Conservation (phyloP, 2,329 filamentous ascomycete species). For the Hymenoscyphus repandus region DNA sequence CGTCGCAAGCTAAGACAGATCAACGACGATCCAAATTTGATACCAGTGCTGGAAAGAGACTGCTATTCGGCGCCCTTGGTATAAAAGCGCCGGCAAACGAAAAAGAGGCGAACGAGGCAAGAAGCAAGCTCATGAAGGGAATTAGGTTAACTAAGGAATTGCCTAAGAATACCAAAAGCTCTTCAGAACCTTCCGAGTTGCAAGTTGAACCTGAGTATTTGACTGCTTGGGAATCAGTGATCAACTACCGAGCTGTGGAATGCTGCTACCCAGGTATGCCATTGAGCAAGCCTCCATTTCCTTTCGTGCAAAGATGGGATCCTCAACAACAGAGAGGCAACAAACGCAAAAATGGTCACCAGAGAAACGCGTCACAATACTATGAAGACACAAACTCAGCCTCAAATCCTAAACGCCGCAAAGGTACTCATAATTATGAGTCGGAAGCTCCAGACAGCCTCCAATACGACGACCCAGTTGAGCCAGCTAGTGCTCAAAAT, state of each 20-base stretch:
- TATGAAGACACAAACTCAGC: slow-evolving; percentile 33
- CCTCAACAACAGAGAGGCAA: slow-evolving; percentile 56
- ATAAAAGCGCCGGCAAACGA: slow-evolving; percentile 63
- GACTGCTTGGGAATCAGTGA: slow-evolving; percentile 67
- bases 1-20: slow-evolving; percentile 4
- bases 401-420: slow-evolving; percentile 47
- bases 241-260: slow-evolving; percentile 75
- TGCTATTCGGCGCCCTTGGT: slow-evolving; percentile 69
- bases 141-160: slow-evolving; percentile 39
- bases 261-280: slow-evolving; percentile 66
- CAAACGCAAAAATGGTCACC: slow-evolving; percentile 45
- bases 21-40: slow-evolving; percentile 37
- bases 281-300: slow-evolving; percentile 76
- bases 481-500: not conserved
- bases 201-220: slow-evolving; percentile 41
- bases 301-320: slow-evolving; percentile 88
- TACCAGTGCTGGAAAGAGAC: slow-evolving; percentile 57
- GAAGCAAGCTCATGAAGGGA: slow-evolving; percentile 53
- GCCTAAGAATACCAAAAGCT: slow-evolving; percentile 28
- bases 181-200: slow-evolving; percentile 13
- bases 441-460: slow-evolving; percentile 28
- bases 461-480: slow-evolving; percentile 21
- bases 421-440: slow-evolving; percentile 37
- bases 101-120: slow-evolving; percentile 60
- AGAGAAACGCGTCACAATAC: slow-evolving; percentile 35